Evolutionary conservation across 2,329 filamentous ascomycete genomes (phyloP), one percentile per base, ranked within the genome.

Genomic region (Gaeumannomyces sp.): DNA sequence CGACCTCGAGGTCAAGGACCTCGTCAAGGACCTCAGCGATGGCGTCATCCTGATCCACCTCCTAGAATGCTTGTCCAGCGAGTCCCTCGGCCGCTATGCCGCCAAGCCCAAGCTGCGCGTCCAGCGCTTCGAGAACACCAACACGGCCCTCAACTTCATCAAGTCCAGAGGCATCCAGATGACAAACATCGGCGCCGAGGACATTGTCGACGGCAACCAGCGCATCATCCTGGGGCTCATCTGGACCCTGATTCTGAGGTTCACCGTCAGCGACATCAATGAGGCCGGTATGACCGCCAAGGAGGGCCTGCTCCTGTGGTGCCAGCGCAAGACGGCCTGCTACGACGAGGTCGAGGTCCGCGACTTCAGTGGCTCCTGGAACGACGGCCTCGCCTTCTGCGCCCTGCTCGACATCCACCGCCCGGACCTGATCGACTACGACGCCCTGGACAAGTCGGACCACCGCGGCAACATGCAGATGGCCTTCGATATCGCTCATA

Each of bases 251-350:
- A 99, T 99, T 89, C 82, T 97, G 70, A 86, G 95, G 62, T 99
- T 99, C 77, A 99, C 95, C 70, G 99, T 99, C 75, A 97, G 90
- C 76, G 95, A 99, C 77, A 99, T 99, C 80, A 98, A 96, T 75
- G 90, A 94, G 76, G 95, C 97, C 82, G 95, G 95, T 69, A 89
- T 98, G 87, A 97, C 94, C 63, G 95, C 95, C 66, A 97, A 98
- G 77, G 95, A 98, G 76, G 95, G 95, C 68, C 80, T 99, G 72
- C 79, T 99, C 65, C 80, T 99, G 29, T 99, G 95, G 95, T 99
- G 95, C 81, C 94, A 99, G 79, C 85, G 95, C 71, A 99, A 99
- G 80, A 99, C 95, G 35, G 95, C 95, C 10, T 99, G 95, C 78
- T 99, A 99, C 76, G 93, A 97, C 67, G 95, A 96, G 74, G 93